A percentile compares a stretch with the other conserved stretches of the same genome.
These are phyloP conservation scores for Candida chilensis DNA, from an alignment of 805 yeast species.

Conservation along the genomic window DNA sequence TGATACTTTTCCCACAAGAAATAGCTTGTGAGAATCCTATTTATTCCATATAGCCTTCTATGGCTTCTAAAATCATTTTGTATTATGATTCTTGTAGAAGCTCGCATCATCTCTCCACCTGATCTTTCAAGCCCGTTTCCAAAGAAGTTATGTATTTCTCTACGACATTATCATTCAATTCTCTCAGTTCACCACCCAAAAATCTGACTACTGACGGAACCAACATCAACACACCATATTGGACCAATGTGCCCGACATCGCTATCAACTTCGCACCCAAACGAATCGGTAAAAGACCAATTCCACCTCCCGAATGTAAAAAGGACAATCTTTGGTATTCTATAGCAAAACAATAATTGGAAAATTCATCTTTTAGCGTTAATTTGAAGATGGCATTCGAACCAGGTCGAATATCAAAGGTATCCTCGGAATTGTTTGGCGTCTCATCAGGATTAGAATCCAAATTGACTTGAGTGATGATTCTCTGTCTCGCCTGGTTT, in stretches of 20 bases:
- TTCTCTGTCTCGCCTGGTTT: slow-evolving; percentile 10
- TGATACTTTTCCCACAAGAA: too few species aligned
- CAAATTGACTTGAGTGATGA: slow-evolving; percentile 41
- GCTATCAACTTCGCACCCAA: slow-evolving; percentile 54
- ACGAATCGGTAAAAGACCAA: slow-evolving; percentile 24
- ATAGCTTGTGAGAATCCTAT: too few species aligned
- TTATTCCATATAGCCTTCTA: slow-evolving; percentile 3
- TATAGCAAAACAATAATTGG: slow-evolving; percentile 46
- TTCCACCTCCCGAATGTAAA: slow-evolving; percentile 14
- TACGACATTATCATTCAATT: slow-evolving; percentile 11
- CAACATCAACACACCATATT: slow-evolving; percentile 36
- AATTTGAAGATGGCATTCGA: slow-evolving; percentile 34
- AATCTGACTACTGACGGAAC: slow-evolving; percentile 10
- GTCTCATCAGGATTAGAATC: slow-evolving; percentile 21
- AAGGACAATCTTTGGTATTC: slow-evolving; percentile 47
- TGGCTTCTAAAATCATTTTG: slow-evolving; percentile 1
- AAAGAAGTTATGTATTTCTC: slow-evolving; percentile 26
- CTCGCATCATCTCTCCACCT: slow-evolving; percentile 8
- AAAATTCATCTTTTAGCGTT: slow-evolving; percentile 44
- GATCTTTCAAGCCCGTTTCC: slow-evolving; percentile 16
- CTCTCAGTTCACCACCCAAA: slow-evolving; percentile 16
- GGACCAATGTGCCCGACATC: slow-evolving; percentile 33
- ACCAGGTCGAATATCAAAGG: slow-evolving; percentile 1
- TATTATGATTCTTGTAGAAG: not conserved
- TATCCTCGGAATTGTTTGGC: slow-evolving; percentile 1